These are phyloP conservation scores for Bisporella sp. DNA, from an alignment of 2,329 filamentous ascomycete genomes.

Conservation along the genomic window DNA sequence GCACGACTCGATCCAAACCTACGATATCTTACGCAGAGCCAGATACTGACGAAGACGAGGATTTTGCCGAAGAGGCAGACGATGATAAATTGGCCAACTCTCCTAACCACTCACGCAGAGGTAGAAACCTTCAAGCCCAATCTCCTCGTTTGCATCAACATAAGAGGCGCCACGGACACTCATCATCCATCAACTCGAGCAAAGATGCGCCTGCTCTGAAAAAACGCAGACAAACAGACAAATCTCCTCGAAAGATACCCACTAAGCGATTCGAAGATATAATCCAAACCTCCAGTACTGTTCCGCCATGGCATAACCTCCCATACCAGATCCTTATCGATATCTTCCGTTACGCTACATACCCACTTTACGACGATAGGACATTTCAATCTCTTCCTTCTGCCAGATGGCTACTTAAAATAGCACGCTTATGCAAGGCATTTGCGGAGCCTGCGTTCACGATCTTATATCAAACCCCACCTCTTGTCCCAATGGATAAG, in stretches of 20 bases:
- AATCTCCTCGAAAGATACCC: constrained; percentile 2
- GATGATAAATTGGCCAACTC: neutral
- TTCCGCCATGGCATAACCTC: constrained; percentile 52
- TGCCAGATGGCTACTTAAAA: constrained; percentile 56
- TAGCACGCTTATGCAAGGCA: constrained; percentile 53
- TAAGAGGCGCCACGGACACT: neutral
- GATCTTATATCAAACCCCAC: constrained; percentile 64
- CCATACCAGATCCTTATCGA: constrained; percentile 63
- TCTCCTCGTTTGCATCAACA: neutral
- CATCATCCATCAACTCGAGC: neutral
- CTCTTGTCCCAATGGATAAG: constrained; percentile 47
- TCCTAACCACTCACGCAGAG: neutral
- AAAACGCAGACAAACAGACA: constrained; percentile 11
- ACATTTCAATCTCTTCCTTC: constrained; percentile 35
- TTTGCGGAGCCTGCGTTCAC: constrained; percentile 69
- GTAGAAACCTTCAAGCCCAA: neutral
- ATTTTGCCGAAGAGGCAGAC: constrained; percentile 3
- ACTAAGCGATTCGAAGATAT: neutral
- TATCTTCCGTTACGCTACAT: constrained; percentile 62
- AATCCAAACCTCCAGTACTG: constrained; percentile 25
- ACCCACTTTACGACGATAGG: constrained; percentile 41
- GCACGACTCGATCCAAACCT: constrained; percentile 17
- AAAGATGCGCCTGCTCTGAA: constrained; percentile 9
- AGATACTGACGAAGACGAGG: constrained; percentile 11
- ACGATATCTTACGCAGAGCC: constrained; percentile 22